Base-by-base conservation (phyloP, 1,139 yeast genomes). In the Kurtzmaniella quercitrusa region DNA sequence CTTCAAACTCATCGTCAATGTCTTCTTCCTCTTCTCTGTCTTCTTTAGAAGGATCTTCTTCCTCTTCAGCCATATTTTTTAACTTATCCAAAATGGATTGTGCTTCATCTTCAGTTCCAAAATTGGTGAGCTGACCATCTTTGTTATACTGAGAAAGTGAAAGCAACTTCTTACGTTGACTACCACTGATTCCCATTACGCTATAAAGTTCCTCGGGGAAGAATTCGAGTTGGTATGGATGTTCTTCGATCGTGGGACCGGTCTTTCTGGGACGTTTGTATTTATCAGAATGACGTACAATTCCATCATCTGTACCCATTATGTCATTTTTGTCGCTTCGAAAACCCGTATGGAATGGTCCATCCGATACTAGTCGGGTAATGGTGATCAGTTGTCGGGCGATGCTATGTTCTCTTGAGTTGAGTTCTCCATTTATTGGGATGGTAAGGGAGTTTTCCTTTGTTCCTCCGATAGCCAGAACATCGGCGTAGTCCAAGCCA, bases 121-220 rank as follows among this genome's bases (percentile, higher is more conserved):
- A 71, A 51, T 53, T 69, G 60, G 51, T 66, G 64, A 58, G 71
- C 58, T 76, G 80, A 35, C 76, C 76, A 37, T 72, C 68, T 14
- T 66, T 62, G 38, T 74, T 71, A 52, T 73, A 74, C 26, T 71
- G 67, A 0, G 82, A 72, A 39, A 81, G 56, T 18, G 74, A 67
- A 42, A 83, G 60, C n/a, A 79, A 59, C 52, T 78, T 78, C 56
- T 69, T 69, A 53, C 70, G 71, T 56, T 75, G 76, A 54, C 72
- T 71, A 49, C 72, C 76, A 48, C 76, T 74, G 9, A 82, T 74
- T 3, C 91, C 93, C 85, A 85, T 81, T 26, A 84, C 88, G 20
- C 75, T 65, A 52, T 86, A 83, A 45, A 93, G 68, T 59, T 93
- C 98, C 20, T 70, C 73, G 1, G 98, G 98, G 61, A 91, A 88